Conservation (phyloP, 495 filamentous ascomycete species). For the Hypoxylon intermedium region DNA sequence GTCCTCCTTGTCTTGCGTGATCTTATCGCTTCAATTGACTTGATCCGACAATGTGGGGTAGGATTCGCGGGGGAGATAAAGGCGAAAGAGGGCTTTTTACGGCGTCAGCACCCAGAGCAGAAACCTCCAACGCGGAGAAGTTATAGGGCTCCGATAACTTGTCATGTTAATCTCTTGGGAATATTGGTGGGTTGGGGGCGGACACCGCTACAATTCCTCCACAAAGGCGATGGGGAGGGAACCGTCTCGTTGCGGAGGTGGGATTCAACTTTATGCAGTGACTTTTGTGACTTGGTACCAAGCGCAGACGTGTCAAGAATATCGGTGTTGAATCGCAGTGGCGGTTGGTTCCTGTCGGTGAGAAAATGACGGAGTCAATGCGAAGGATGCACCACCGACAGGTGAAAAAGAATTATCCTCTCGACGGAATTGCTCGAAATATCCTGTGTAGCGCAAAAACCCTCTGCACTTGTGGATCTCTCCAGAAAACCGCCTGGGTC, state of each 20-base stretch:
- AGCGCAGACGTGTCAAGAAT: conserved; percentile 18
- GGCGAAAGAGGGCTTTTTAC: conserved; percentile 45
- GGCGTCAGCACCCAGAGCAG: conserved; percentile 57
- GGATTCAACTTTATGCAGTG: conserved; percentile 27
- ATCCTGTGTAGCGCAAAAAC: conserved; percentile 35
- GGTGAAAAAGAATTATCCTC: conserved; percentile 8
- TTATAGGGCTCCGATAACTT: conserved; percentile 58
- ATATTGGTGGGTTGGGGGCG: conserved; percentile 41
- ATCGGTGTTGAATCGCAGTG: conserved; percentile 23
- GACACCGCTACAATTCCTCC: conserved; percentile 52
- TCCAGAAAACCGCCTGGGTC: conserved; percentile 27
- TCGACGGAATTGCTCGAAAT: conserved; percentile 28
- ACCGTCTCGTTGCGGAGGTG: conserved; percentile 32
- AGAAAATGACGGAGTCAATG: conserved; percentile 34
- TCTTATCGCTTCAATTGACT: conserved; percentile 47
- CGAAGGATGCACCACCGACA: conserved; percentile 25
- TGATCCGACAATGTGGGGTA: conserved; percentile 51
- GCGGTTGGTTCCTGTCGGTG: conserved; percentile 13
- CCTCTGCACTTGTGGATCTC: conserved; percentile 31
- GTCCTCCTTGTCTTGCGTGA: conserved; percentile 37
- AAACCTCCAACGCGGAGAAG: conserved; percentile 64
- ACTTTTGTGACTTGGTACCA: not conserved
- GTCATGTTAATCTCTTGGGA: conserved; percentile 61
- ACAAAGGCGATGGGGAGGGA: conserved; percentile 39
- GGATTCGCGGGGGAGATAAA: conserved; percentile 40